Conservation (phyloP, 2,329 filamentous ascomycete genomes). For the Aureobasidium melanogenum region DNA sequence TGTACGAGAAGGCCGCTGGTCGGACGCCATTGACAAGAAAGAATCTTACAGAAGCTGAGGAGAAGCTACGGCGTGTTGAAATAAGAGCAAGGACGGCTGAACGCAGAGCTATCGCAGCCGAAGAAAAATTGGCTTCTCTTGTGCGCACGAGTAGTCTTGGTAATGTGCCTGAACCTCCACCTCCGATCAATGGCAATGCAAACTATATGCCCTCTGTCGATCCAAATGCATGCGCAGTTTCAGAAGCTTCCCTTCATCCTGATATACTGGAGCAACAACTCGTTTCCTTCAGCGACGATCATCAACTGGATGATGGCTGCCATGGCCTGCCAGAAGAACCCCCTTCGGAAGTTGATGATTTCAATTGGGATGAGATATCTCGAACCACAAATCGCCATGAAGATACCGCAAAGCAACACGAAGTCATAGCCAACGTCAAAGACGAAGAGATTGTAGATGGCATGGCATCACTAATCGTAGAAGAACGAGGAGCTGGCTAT, state of each 20-base stretch:
- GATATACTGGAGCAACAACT: not conserved
- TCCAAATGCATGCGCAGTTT: not conserved
- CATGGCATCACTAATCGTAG: slow-evolving; percentile 27
- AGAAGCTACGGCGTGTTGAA: slow-evolving; percentile 28
- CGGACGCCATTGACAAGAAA: slow-evolving; percentile 41
- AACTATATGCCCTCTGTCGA: not conserved
- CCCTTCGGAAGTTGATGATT: slow-evolving; percentile 19
- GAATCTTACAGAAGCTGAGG: slow-evolving; percentile 38
- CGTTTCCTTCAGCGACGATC: not conserved
- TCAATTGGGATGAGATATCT: slow-evolving; percentile 18
- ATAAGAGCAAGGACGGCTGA: slow-evolving; percentile 17
- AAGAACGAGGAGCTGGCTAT: slow-evolving; percentile 32
- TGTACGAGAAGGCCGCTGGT: slow-evolving; percentile 39
- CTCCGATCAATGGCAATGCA: not conserved
- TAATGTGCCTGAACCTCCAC: not conserved
- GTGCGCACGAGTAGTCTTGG: not conserved
- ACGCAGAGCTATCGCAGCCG: slow-evolving; percentile 17
- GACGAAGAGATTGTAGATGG: slow-evolving; percentile 16
- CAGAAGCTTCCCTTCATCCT: not conserved
- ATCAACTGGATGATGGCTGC: not conserved
- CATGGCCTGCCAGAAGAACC: slow-evolving; percentile 18
- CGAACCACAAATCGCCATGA: not conserved
- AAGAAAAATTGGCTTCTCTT: slow-evolving; percentile 13
- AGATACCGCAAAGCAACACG: not conserved
- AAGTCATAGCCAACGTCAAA: not conserved